Conservation (phyloP, 1,284 basidiomycete genomes). For the Fomitopsis betulina region DNA sequence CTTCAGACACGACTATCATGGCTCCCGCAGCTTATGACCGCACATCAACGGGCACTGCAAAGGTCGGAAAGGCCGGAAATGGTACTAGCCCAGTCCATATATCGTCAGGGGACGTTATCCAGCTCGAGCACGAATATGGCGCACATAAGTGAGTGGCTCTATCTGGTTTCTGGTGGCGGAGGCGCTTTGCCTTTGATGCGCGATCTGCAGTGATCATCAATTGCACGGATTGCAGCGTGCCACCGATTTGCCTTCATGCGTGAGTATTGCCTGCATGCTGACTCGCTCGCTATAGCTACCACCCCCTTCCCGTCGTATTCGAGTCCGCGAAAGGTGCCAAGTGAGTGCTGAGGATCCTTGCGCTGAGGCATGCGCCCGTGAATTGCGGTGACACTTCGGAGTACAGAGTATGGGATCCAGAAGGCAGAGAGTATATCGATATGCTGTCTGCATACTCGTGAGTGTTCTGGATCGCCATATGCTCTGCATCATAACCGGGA, state of each 20-base stretch:
- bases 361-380: conserved; percentile 14
- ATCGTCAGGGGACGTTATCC: conserved; percentile 67
- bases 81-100: conserved; percentile 23
- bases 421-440: conserved; percentile 90
- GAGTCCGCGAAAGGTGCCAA: conserved; percentile 86
- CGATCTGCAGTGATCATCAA: conserved; percentile 4
- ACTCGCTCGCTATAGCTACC: conserved; percentile 72
- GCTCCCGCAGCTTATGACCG: conserved; percentile 18
- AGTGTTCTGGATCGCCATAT: conserved; percentile 28
- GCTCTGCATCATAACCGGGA: background rate
- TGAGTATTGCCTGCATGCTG: conserved; percentile 18
- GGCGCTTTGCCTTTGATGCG: background rate
- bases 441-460: conserved; percentile 98
- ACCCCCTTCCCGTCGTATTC: conserved; percentile 94
- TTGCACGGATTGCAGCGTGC: background rate
- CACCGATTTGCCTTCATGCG: conserved; percentile 14
- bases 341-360: conserved; percentile 63
- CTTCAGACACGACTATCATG: background rate
- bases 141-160: conserved; percentile 78
- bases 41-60: background rate
- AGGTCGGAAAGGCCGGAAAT: conserved; percentile 1
- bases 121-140: conserved; percentile 78
- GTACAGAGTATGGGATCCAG: conserved; percentile 90
- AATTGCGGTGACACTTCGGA: conserved; percentile 13
- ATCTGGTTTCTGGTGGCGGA: background rate